phyloP scores from a whole-genome alignment of 768 basidiomycete genomes.

The Termitomyces sp. region DNA sequence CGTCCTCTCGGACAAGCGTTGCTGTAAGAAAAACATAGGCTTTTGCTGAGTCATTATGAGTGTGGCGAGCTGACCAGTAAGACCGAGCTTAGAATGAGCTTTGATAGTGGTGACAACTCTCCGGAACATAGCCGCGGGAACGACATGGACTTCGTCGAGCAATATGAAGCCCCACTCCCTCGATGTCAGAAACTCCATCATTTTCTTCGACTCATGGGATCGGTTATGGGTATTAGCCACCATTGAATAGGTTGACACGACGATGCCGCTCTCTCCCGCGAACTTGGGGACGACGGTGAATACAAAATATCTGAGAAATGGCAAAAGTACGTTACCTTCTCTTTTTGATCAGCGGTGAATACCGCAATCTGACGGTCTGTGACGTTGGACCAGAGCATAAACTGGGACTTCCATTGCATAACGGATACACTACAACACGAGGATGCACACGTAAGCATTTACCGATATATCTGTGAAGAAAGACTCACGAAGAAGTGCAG shows the following conservation, averaged over 20 bases:
- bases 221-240: constrained; percentile 97
- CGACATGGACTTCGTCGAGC: constrained; percentile 97
- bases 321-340: constrained; percentile 56
- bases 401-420: constrained; percentile 99
- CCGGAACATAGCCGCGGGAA: constrained; percentile 98
- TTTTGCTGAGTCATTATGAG: not conserved
- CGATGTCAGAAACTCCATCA: constrained; percentile 99
- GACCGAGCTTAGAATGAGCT: constrained; percentile 95
- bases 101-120: constrained; percentile 98
- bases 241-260: constrained; percentile 99
- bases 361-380: constrained; percentile 95
- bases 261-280: constrained; percentile 94
- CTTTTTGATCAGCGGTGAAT: constrained; percentile 97
- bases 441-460: constrained; percentile 9
- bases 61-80: constrained; percentile 63
- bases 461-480: not conserved
- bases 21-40: constrained; percentile 41
- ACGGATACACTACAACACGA: constrained; percentile 65
- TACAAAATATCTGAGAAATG: not conserved
- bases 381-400: constrained; percentile 98
- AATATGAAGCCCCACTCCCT: constrained; percentile 99
- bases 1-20: constrained; percentile 97
- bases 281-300: constrained; percentile 50
- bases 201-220: constrained; percentile 98
- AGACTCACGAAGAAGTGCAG: constrained; percentile 91